These are phyloP conservation scores for Moesziomyces sp. DNA, from an alignment of 1,284 basidiomycete species.

Conservation along the genomic window DNA sequence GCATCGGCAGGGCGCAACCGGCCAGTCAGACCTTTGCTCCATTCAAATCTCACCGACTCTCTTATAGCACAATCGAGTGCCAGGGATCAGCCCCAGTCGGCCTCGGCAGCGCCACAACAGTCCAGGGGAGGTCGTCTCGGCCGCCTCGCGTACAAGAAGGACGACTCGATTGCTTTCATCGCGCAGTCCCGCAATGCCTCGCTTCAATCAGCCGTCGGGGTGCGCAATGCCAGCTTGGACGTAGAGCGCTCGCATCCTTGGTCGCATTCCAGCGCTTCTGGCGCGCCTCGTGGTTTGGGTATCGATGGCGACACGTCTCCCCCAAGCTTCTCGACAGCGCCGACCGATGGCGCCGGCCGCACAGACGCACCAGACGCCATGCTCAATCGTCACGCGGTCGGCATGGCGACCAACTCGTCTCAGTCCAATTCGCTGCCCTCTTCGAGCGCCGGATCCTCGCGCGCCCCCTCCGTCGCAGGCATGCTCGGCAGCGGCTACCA, in stretches of 20 bases:
- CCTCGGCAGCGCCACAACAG: constrained; percentile 7
- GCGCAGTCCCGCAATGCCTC: constrained; percentile 34
- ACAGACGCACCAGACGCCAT: background rate
- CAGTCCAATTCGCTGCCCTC: constrained; percentile 1
- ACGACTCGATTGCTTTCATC: constrained; percentile 38
- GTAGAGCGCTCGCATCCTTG: background rate
- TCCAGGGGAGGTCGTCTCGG: constrained; percentile 37
- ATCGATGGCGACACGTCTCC: constrained; percentile 7
- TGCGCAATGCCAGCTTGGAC: constrained; percentile 4
- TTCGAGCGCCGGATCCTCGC: constrained; percentile 22
- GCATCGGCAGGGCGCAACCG: background rate
- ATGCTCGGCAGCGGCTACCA: constrained; percentile 28
- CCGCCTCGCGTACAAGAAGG: constrained; percentile 49
- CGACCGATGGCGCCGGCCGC: constrained; percentile 1
- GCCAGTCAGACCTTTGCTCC: constrained; percentile 26
- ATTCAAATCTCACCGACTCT: constrained; percentile 20
- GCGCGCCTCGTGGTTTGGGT: constrained; percentile 17
- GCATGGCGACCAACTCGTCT: constrained; percentile 12
- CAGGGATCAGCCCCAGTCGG: background rate
- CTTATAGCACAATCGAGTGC: background rate
- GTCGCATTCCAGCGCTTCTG: constrained; percentile 1
- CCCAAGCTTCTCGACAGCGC: background rate
- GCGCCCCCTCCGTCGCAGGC: constrained; percentile 33
- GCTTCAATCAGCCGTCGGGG: constrained; percentile 7
- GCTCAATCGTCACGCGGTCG: background rate